Base-by-base conservation (phyloP, 2,329 filamentous ascomycete genomes). In the Hypoxylon sp. region DNA sequence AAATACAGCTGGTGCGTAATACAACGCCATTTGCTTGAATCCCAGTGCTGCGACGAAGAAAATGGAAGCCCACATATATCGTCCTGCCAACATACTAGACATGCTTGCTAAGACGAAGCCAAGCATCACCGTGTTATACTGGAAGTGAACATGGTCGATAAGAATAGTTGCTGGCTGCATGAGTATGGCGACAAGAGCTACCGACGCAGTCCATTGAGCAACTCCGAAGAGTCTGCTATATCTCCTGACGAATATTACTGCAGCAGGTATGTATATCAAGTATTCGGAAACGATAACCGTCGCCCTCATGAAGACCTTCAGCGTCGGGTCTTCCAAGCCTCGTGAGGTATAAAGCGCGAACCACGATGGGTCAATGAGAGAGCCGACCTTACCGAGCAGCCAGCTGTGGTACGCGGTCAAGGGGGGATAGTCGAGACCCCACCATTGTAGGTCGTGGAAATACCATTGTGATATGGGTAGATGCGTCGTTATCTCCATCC, bases 1-100 rank as follows among this genome's bases (percentile, higher is more conserved):
- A 78, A 98, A 98, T 63, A 98, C 90, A 19, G 91, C 90, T 13
- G 97, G 94, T 2, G 97, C 94, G 80, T 98, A 99, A 82, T 98
- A 99, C 14, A 99, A 85, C 0, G 95, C 95, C 97, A 99, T 99
- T 80, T 99, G 96, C 84, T 99, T 99, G 85, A 98, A 99, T 5
- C 93, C 93, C n/a, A 99, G 84, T 2, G 95, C 93, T 14, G 88
- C 89, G 5, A 99, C 96, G 74, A 99, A 99, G 82, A 97, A 97
- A 65, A 97, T 88, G 68, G 93, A 94, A 25, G 93, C 89, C 94
- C 95, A 98, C 68, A 97, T 87, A 74, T 91, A 91, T 52, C 94
- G 88, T 3, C 93, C 93, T 2, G 94, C 93, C 55, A 97, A 80
- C 81, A 98, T 91, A 78, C 92, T 96, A 45, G 95, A 96, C 82